Percentiles rank a stretch among this genome's conserved stretches.
Evolutionary conservation across 495 filamentous ascomycete genomes (phyloP).

Genomic region (Penicillium antarcticum): DNA sequence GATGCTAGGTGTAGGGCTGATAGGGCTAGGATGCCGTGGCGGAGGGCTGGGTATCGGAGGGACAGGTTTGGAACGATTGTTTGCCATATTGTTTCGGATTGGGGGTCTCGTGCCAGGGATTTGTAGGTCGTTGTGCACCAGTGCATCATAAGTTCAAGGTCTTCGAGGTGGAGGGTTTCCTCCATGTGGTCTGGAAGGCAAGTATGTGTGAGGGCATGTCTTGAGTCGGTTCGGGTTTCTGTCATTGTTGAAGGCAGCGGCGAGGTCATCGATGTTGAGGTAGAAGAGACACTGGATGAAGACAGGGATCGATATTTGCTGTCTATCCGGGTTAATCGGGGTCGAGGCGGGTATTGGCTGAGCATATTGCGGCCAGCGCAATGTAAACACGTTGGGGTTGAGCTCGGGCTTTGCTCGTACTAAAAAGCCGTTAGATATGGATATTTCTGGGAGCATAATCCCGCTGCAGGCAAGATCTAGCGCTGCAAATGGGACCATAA

Average conservation of each 20-base stretch:
- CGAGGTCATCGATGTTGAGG: conserved; percentile 12
- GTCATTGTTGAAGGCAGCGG: background rate
- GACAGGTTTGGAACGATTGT: conserved; percentile 41
- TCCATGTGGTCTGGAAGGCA: conserved; percentile 1
- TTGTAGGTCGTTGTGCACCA: conserved; percentile 45
- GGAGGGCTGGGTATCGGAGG: conserved; percentile 41
- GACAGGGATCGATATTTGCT: conserved; percentile 16
- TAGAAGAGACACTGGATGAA: conserved; percentile 11
- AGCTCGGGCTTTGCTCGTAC: background rate
- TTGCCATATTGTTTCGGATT: conserved; percentile 43
- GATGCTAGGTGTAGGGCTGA: conserved; percentile 44
- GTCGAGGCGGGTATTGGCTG: conserved; percentile 28
- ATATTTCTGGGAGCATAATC: too few relatives aligned
- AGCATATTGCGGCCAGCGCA: conserved; percentile 33
- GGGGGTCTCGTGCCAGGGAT: conserved; percentile 30
- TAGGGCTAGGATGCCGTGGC: conserved; percentile 49
- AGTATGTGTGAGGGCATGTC: background rate
- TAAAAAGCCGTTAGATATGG: background rate
- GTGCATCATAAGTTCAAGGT: conserved; percentile 46
- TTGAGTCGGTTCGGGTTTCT: background rate
- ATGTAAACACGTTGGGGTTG: conserved; percentile 22
- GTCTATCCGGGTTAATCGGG: conserved; percentile 24
- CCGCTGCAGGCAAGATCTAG: background rate
- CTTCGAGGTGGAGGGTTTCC: conserved; percentile 20
- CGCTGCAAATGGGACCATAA: background rate